These are phyloP conservation scores for Rhodotorula sp. DNA, from an alignment of 1,284 basidiomycete species.

Conservation along the genomic window DNA sequence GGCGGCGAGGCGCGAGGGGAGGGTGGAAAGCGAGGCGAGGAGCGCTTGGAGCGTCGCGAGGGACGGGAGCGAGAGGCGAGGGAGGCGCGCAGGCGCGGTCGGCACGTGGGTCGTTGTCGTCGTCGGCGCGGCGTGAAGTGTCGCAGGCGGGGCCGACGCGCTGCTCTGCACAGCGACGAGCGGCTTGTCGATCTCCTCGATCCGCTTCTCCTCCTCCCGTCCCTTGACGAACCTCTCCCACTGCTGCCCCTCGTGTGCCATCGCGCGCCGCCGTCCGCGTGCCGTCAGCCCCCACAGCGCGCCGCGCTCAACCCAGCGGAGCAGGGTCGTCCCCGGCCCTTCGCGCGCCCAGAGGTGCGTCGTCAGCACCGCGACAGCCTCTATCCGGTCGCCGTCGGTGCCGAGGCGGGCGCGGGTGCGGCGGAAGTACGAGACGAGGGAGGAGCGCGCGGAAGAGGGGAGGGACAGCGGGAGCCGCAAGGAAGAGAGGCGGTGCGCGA, in stretches of 20 bases:
- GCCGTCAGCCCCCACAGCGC: not conserved
- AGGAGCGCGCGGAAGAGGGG: not conserved
- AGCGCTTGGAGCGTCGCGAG: not conserved
- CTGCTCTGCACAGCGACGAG: not conserved
- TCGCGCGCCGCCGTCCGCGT: not conserved
- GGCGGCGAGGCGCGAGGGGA: not conserved
- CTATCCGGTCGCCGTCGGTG: not conserved
- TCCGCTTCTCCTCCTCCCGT: not conserved
- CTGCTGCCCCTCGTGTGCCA: not conserved
- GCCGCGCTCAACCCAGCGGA: constrained; percentile 47
- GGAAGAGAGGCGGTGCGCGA: constrained; percentile 67
- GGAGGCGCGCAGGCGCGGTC: not conserved
- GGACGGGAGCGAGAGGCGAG: not conserved
- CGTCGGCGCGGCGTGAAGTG: not conserved
- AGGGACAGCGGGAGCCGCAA: constrained; percentile 41
- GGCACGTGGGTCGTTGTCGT: no score
- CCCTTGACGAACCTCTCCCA: not conserved
- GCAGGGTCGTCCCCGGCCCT: constrained; percentile 46
- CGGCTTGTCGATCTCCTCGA: not conserved
- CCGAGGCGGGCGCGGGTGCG: not conserved
- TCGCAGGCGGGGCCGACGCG: no score
- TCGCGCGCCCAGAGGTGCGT: constrained; percentile 49
- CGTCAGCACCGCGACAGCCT: constrained; percentile 49
- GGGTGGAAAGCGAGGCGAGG: not conserved
- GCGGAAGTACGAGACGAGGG: constrained; percentile 2